phyloP scores from a whole-genome alignment of 768 basidiomycete species.

The Boletales sp. region DNA sequence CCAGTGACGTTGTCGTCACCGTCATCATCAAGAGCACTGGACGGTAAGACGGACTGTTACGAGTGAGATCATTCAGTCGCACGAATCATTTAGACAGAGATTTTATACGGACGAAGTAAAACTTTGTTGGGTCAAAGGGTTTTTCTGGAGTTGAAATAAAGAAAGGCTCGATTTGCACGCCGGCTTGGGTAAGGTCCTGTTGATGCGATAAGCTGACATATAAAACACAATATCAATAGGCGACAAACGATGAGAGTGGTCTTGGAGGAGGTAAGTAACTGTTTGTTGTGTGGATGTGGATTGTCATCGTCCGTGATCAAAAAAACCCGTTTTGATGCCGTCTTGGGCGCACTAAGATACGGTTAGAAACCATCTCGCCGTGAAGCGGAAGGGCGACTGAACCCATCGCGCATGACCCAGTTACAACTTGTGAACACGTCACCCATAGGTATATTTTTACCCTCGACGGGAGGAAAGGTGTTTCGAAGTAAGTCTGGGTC shows the following conservation, averaged over 20 bases:
- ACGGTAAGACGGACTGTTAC: slow-evolving; percentile 55
- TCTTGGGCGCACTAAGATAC: slow-evolving; percentile 68
- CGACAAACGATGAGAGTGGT: slow-evolving; percentile 63
- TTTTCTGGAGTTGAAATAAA: slow-evolving; percentile 73
- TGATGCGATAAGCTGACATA: not conserved
- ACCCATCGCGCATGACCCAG: slow-evolving; percentile 88
- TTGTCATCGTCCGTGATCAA: slow-evolving; percentile 76
- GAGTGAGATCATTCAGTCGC: slow-evolving; percentile 4
- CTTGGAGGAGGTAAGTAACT: slow-evolving; percentile 63
- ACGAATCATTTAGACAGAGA: not conserved
- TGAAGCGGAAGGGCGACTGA: slow-evolving; percentile 15
- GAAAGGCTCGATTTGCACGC: slow-evolving; percentile 81
- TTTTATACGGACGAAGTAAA: slow-evolving; percentile 63
- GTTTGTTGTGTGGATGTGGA: slow-evolving; percentile 49
- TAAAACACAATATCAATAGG: not conserved
- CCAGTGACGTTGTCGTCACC: slow-evolving; percentile 49
- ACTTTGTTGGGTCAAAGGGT: slow-evolving; percentile 68
- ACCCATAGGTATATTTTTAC: slow-evolving; percentile 67
- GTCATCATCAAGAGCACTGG: slow-evolving; percentile 43
- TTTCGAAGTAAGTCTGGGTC: slow-evolving; percentile 54
- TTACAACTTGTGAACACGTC: slow-evolving; percentile 91
- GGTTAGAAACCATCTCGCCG: not conserved
- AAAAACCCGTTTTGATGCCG: slow-evolving; percentile 89
- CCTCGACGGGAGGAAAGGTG: slow-evolving; percentile 63
- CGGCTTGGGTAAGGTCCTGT: slow-evolving; percentile 80